Evolutionary conservation across 1,284 basidiomycete species (phyloP), one percentile per base, ranked within the genome.

Genomic region (Melampsora larici-populina): DNA sequence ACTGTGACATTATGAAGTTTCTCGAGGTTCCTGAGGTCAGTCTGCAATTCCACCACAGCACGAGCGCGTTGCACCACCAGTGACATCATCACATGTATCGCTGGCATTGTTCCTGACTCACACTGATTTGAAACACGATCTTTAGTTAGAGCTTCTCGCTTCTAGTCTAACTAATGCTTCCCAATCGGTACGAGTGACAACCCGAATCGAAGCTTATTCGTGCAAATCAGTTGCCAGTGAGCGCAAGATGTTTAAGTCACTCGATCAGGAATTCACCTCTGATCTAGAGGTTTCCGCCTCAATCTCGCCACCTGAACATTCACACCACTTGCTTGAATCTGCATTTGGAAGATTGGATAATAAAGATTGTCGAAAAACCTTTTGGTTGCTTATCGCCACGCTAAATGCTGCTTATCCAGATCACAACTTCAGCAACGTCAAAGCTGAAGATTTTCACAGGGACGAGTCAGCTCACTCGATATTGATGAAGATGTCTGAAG

Each of bases 221-320:
- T 96, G 94, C 89, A 99, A 99, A 88, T 92, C 94, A 82, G 91
- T 97, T 85, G 92, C 92, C 81, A 92, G 92, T 83, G 97, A 99
- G 87, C 94, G 95, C 88, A 93, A 92, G 83, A 90, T 97, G 84
- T 95, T 94, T 88, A 94, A 92, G 83, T 87, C 90, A 18, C 90
- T 98, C 85, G 94, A 97, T 84, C 88, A 88, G 80, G 90, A 91
- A 55, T 93, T 96, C 85, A 88, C 89, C 78, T 82, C 83, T 60
- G 90, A 93, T 82, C 89, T 92, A 62, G 79, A 80, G 88, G 90
- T 43, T 84, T 89, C 60, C 89, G 90, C 71, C 88, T 90, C 62
- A 89, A 89, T 88, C 87, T 90, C 81, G 85, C 76, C 65, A 6
- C 68, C 68, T 46, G 68, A 65, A 70, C 70, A 79, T 63, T 68